Conservation (phyloP, 768 basidiomycete species). For the Lentinula lateritia region DNA sequence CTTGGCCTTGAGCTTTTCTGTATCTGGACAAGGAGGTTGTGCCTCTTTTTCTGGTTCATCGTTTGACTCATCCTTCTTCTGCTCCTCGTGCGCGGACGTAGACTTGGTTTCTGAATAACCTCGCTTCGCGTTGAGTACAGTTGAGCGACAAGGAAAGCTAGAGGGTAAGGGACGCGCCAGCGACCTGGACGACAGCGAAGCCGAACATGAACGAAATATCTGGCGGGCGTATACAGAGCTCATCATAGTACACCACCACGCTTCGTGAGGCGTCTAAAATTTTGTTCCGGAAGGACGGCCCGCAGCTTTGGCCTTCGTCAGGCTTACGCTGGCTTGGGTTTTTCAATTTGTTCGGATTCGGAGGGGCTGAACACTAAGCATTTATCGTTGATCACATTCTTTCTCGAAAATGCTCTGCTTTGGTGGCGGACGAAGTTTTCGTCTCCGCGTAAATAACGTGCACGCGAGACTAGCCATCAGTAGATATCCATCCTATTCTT, state of each 20-base stretch:
- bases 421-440: background rate
- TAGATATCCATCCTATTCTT: background rate
- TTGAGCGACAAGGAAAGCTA: conserved; percentile 18
- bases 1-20: conserved; percentile 71
- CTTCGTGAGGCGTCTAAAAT: background rate
- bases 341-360: background rate
- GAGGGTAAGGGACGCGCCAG: conserved; percentile 32
- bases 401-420: background rate
- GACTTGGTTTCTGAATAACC: conserved; percentile 45
- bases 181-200: conserved; percentile 46
- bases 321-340: background rate
- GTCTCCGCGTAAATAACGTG: background rate
- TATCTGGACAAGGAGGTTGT: conserved; percentile 24
- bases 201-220: conserved; percentile 54
- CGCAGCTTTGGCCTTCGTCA: background rate
- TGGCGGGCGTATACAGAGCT: conserved; percentile 45
- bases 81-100: conserved; percentile 12
- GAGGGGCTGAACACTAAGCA: background rate
- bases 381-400: background rate
- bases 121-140: conserved; percentile 29
- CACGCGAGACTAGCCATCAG: conserved; percentile 7
- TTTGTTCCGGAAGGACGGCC: background rate
- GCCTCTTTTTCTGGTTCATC: conserved; percentile 18
- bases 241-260: conserved; percentile 30
- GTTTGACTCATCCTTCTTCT: conserved; percentile 19